Evolutionary conservation across 768 basidiomycete species (phyloP).

Genomic region (Termitomyces sp.): DNA sequence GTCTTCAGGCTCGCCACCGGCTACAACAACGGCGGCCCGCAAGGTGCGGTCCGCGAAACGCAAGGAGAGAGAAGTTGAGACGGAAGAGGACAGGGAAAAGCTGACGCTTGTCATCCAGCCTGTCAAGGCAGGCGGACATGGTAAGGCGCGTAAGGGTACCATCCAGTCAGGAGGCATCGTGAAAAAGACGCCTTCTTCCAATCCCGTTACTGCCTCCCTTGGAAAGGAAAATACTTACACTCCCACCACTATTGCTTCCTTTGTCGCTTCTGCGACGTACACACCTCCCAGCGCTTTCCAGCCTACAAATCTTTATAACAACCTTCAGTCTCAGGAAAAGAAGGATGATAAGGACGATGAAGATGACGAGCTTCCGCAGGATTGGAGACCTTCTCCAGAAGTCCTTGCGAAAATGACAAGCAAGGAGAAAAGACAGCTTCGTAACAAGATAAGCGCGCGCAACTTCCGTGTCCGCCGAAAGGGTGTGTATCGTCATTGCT

Average conservation of each 20-base stretch:
- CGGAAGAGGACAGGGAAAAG: conserved; percentile 28
- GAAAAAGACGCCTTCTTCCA: conserved; percentile 42
- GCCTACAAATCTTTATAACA: conserved; percentile 14
- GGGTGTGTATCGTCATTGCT: conserved; percentile 41
- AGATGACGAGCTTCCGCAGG: conserved; percentile 57
- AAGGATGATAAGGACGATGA: conserved; percentile 30
- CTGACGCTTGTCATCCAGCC: conserved; percentile 46
- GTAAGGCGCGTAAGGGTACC: conserved; percentile 58
- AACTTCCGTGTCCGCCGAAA: conserved; percentile 95
- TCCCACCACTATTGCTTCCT: conserved; percentile 8
- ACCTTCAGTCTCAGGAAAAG: not conserved
- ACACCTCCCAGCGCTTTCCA: conserved; percentile 12
- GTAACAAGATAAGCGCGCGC: conserved; percentile 95
- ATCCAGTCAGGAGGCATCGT: conserved; percentile 70
- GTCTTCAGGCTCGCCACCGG: conserved; percentile 12
- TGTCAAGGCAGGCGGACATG: conserved; percentile 55
- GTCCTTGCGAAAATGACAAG: conserved; percentile 93
- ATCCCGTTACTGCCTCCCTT: conserved; percentile 16
- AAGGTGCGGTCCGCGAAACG: conserved; percentile 10
- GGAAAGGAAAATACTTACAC: conserved; percentile 31
- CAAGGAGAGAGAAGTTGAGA: conserved; percentile 9
- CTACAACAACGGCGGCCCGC: not conserved
- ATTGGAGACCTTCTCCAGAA: conserved; percentile 86
- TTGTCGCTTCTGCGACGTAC: conserved; percentile 9
- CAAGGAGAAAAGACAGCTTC: conserved; percentile 93